phyloP scores from a whole-genome alignment of 2,329 filamentous ascomycete genomes.

The Fusarium liriodendri region DNA sequence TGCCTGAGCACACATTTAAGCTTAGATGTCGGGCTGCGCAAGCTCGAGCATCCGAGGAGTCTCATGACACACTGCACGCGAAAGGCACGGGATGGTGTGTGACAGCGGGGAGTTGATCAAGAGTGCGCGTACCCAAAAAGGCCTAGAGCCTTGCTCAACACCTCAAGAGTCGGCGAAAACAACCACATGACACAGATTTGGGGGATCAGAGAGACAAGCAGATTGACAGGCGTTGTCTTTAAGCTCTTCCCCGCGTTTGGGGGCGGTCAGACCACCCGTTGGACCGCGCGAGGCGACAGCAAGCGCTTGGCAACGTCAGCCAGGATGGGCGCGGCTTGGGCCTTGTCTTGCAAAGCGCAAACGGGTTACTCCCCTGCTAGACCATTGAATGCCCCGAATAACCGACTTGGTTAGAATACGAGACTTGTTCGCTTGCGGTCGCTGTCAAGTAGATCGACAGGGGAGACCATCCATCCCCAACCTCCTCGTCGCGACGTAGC shows the following conservation, averaged over 20 bases:
- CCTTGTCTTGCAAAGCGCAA: background rate
- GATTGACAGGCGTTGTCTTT: too few relatives aligned
- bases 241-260: background rate
- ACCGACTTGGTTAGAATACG: background rate
- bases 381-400: background rate
- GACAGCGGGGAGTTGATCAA: background rate
- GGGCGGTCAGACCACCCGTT: background rate
- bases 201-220: background rate
- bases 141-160: background rate
- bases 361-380: background rate
- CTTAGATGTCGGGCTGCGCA: background rate
- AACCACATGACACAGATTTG: background rate
- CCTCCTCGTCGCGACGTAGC: background rate
- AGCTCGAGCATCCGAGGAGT: background rate
- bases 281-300: background rate
- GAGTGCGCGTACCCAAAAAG: background rate
- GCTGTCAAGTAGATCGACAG: background rate
- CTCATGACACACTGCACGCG: background rate
- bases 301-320: background rate
- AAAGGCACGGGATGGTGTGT: background rate
- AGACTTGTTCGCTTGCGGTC: background rate
- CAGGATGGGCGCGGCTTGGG: background rate
- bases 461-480: background rate
- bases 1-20: background rate
- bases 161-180: background rate